These are phyloP conservation scores for Cryphonectria parasitica DNA, from an alignment of 2,329 filamentous ascomycete species.

Conservation along the genomic window DNA sequence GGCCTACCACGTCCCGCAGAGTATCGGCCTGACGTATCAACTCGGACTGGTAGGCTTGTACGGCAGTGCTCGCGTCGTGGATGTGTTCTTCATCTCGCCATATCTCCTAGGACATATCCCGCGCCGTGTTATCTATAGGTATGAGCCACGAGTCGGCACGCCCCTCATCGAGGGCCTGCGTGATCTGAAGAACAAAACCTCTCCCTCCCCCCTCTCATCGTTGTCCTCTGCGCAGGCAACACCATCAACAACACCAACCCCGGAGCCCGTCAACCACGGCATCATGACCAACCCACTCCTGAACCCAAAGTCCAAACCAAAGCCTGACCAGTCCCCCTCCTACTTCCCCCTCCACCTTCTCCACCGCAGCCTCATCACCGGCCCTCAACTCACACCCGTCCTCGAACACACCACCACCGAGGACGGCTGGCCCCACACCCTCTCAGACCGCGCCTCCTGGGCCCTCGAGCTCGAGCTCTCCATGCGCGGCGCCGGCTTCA, in stretches of 20 bases:
- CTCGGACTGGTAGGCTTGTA: constrained; percentile 48
- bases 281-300: background rate
- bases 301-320: constrained; percentile 7
- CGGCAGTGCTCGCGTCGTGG: constrained; percentile 45
- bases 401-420: constrained; percentile 44
- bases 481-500: constrained; percentile 50
- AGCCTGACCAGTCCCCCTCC: constrained; percentile 22
- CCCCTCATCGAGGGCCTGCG: constrained; percentile 30
- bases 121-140: constrained; percentile 45
- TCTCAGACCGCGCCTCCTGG: constrained; percentile 46
- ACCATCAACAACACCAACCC: background rate
- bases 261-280: background rate
- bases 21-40: constrained; percentile 49
- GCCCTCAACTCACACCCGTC: constrained; percentile 37
- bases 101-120: constrained; percentile 46
- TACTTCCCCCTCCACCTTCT: constrained; percentile 31
- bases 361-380: constrained; percentile 32
- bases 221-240: no score
- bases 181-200: constrained; percentile 17
- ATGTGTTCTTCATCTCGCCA: constrained; percentile 48
- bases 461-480: constrained; percentile 47
- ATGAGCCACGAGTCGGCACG: constrained; percentile 38
- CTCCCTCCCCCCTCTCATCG: background rate
- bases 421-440: constrained; percentile 43
- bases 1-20: constrained; percentile 47